phyloP scores from a whole-genome alignment of 768 basidiomycete genomes.

The Podaxis mareebaensis region DNA sequence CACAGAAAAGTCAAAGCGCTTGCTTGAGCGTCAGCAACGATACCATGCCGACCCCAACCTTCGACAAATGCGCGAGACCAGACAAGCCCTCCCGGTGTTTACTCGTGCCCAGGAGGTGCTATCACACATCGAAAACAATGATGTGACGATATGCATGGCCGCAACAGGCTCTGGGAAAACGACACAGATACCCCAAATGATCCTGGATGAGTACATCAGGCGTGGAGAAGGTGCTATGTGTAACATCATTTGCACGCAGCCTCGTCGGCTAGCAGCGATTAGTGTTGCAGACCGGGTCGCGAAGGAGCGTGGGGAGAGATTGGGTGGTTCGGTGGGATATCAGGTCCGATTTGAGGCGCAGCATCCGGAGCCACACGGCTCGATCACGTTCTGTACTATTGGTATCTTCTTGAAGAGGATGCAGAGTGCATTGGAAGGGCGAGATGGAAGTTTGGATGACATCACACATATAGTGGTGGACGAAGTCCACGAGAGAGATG shows the following conservation, averaged over 20 bases:
- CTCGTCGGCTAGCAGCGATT: conserved; percentile 87
- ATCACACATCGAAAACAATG: conserved; percentile 67
- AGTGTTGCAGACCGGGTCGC: conserved; percentile 91
- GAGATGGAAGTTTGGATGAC: conserved; percentile 56
- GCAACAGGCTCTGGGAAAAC: conserved; percentile 93
- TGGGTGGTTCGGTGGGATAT: conserved; percentile 82
- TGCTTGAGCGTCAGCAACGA: conserved; percentile 51
- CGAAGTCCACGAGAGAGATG: conserved; percentile 94
- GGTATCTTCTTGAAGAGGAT: conserved; percentile 87
- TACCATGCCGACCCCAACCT: conserved; percentile 64
- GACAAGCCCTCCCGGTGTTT: conserved; percentile 75
- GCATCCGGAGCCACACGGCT: conserved; percentile 76
- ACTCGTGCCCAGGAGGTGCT: conserved; percentile 67
- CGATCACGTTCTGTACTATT: conserved; percentile 90
- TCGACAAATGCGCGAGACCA: conserved; percentile 65
- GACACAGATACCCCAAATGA: conserved; percentile 91
- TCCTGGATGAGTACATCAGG: conserved; percentile 82
- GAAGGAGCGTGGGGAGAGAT: conserved; percentile 75
- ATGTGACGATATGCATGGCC: conserved; percentile 89
- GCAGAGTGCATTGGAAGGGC: conserved; percentile 67
- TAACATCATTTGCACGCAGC: conserved; percentile 93
- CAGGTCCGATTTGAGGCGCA: conserved; percentile 90
- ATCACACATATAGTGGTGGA: conserved; percentile 92
- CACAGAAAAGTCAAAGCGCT: conserved; percentile 54
- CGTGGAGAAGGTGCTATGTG: conserved; percentile 79